Base-by-base conservation (phyloP, 1,284 basidiomycete genomes). In the Leccinum fallax region DNA sequence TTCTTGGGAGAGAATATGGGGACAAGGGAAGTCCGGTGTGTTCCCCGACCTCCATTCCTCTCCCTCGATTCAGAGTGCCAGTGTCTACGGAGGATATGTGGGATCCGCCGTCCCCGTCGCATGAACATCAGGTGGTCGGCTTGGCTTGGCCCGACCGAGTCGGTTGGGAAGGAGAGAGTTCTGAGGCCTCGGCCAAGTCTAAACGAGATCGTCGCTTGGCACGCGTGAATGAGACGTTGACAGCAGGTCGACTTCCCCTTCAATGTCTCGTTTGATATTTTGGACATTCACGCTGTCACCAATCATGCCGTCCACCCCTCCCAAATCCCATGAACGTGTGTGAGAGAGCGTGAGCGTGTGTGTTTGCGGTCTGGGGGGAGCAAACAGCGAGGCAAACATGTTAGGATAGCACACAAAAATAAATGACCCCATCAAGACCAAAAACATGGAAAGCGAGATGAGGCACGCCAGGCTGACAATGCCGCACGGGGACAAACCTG, bases 51-150 rank as follows among this genome's bases (percentile, higher is more conserved):
- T 46, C 43, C n/a, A 13, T 13, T 46, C 19, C 43, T 11, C 43
- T 21, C 19, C 19, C 43, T 46, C 19, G 43, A 21, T 21, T 6
- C 19, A 46, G 40, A 43, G 40, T 8, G n/a, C 16, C 40, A 49
- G 21, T 26, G 15, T 73, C 69, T 71, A 69, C 55, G 56, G 57
- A 46, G 43, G 43, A 46, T 43, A 43, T 6, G n/a, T 43, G 43
- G 19, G 40, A 43, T n/a, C 40, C n/a, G 43, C 43, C 43, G 43
- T 21, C 43, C 43, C 48, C 54, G 36, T 73, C 69, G 71, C 62
- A 62, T 13, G 4, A 40, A 7, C 15, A 43, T 43, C 40, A 40
- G 16, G 36, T 19, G 32, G 16, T 24, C 53, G 32, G 24, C 11
- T 26, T 59, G 52, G 13, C 55, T 53, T 60, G 59, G 43, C 43